Evolutionary conservation across 2,329 filamentous ascomycete species (phyloP), one percentile per base, ranked within the genome.

Genomic region (Cryphonectria radicalis): DNA sequence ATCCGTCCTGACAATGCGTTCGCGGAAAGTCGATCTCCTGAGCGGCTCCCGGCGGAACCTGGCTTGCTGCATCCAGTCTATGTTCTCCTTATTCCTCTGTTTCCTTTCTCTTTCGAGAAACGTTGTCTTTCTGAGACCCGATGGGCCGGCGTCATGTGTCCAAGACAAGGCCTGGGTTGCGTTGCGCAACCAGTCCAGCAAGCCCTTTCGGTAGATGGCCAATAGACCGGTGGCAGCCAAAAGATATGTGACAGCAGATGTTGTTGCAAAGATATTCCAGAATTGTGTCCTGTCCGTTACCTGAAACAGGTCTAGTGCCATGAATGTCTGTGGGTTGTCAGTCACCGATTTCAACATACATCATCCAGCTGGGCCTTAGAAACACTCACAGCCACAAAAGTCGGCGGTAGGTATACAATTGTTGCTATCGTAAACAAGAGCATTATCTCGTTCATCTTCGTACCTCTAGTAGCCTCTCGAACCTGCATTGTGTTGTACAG

Each of bases 341-440:
- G 46, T 53, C 22, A 25, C 19, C n/a, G 19, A n/a, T 8, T n/a
- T n/a, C 19, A 53, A 19, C 22, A n/a, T 40, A 32, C 32, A 13
- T 14, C 10, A 43, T 43, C 59, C 14, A 62, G 14, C 10, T 35
- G 22, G 22, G 2, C 35, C 7, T 19, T 40, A 22, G 35, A 32
- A 40, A 11, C 40, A 19, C 57, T 60, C 14, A 62, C 35, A 6
- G 59, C 28, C n/a, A 62, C 17, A 40, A 40, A 62, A 40, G 59
- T 62, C 8, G 59, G 59, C 17, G 59, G 59, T 40, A 40, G 59
- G 59, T 62, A 62, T 35, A 40, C 4, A 17, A 60, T 60, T 19
- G 57, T 60, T 60, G 32, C 57, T 19, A 60, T 60, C 25, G 57
- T 60, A 25, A 62, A 62, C 32, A 62, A 14, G 32, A 62, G 35